These are phyloP conservation scores for Zygnema circumcarinatum DNA, from an alignment of 139 green algal species.

Conservation along the genomic window DNA sequence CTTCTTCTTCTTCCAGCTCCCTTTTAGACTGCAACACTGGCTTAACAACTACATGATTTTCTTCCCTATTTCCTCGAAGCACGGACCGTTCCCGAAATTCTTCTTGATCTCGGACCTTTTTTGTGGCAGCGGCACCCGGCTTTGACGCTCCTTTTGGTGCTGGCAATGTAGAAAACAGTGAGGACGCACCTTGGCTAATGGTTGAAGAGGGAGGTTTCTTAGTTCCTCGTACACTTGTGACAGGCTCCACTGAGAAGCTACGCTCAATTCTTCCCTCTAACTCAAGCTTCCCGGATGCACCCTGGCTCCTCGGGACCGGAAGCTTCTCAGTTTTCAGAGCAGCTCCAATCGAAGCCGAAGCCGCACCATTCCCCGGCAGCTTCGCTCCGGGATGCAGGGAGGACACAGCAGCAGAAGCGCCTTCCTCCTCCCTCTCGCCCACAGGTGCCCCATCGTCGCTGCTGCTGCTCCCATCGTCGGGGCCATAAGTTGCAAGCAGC, in stretches of 20 bases:
- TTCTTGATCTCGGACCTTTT: constrained; percentile 12
- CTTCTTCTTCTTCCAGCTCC: constrained; percentile 25
- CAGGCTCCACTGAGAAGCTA: too few relatives aligned
- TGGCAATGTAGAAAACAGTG: constrained; percentile 11
- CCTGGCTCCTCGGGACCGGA: too few relatives aligned
- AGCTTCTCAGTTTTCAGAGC: too few relatives aligned
- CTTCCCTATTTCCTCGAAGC: too few relatives aligned
- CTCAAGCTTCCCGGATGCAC: too few relatives aligned
- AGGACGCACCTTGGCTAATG: not conserved
- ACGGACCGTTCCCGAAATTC: constrained; percentile 6
- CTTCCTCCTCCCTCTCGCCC: not conserved
- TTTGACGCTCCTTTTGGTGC: not conserved
- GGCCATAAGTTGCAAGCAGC: not conserved
- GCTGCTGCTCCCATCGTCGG: not conserved
- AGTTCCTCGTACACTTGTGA: too few relatives aligned
- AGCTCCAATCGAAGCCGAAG: too few relatives aligned
- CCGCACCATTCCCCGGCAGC: too few relatives aligned
- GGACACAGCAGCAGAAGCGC: too few relatives aligned
- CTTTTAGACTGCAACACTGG: not conserved
- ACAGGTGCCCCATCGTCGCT: not conserved
- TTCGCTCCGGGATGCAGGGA: not conserved
- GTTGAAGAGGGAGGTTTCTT: not conserved
- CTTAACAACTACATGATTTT: not conserved
- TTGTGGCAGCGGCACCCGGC: not conserved
- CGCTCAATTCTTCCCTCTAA: too few relatives aligned